phyloP scores from a whole-genome alignment of 192 early-diverging fungal genomes.

The Gigaspora rosea region DNA sequence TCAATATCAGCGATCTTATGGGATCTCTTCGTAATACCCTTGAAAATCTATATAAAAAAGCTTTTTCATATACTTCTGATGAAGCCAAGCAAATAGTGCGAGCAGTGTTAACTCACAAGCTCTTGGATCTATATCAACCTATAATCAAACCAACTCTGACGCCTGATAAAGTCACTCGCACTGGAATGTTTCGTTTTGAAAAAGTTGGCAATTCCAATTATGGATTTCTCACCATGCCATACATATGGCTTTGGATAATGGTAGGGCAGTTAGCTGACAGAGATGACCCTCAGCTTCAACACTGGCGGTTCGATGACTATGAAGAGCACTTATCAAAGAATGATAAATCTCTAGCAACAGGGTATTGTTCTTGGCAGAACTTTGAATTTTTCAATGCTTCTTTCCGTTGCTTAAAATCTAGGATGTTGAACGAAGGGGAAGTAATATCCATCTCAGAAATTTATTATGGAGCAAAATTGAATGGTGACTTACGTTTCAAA shows the following conservation, averaged over 20 bases:
- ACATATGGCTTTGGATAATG: constrained; percentile 43
- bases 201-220: not conserved
- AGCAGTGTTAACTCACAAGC: not conserved
- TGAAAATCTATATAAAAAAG: constrained; percentile 30
- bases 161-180: not conserved
- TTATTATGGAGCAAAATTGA: constrained; percentile 24
- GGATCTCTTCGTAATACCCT: constrained; percentile 21
- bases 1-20: constrained; percentile 34
- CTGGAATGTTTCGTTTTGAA: constrained; percentile 1
- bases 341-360: not conserved
- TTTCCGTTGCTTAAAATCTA: constrained; percentile 24
- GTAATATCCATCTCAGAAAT: constrained; percentile 21
- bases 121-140: not conserved
- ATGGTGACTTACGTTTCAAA: constrained; percentile 11
- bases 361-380: not conserved
- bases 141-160: not conserved
- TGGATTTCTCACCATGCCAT: constrained; percentile 36
- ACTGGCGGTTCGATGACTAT: constrained; percentile 21
- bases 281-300: constrained; percentile 4
- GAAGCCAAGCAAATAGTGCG: not conserved
- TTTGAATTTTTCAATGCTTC: constrained; percentile 21
- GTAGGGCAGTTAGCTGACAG: constrained; percentile 25
- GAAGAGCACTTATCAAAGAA: not conserved
- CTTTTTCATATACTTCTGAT: not conserved
- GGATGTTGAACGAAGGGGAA: not conserved